phyloP scores from a whole-genome alignment of 768 basidiomycete species.

The Calocera viscosa region DNA sequence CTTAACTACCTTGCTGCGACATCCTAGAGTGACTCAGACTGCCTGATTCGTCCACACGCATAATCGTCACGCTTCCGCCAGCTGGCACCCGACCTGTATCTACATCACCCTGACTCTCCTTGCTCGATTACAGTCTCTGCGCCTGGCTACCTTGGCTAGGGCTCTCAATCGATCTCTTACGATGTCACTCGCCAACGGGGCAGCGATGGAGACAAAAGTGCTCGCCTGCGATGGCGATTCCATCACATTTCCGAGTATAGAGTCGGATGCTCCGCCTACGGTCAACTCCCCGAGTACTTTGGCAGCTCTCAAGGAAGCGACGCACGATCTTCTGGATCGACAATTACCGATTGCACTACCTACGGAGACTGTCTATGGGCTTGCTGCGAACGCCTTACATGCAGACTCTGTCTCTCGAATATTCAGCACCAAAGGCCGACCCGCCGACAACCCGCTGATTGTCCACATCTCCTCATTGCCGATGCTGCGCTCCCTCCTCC shows the following conservation, averaged over 20 bases:
- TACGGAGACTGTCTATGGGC: conserved; percentile 96
- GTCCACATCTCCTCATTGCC: conserved; percentile 77
- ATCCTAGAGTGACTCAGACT: too few species aligned
- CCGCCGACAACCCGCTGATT: conserved; percentile 93
- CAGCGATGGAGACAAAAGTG: conserved; percentile 11
- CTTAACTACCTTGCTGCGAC: too few species aligned
- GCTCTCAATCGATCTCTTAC: background rate
- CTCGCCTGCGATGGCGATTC: conserved; percentile 12
- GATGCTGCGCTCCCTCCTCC: conserved; percentile 72
- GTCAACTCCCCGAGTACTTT: conserved; percentile 13
- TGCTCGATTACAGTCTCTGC: background rate
- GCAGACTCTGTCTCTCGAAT: conserved; percentile 55
- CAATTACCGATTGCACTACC: conserved; percentile 66
- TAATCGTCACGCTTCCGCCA: background rate
- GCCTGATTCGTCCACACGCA: background rate
- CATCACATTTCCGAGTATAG: conserved; percentile 14
- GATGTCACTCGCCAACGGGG: background rate
- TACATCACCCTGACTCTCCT: background rate
- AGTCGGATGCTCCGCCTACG: conserved; percentile 3
- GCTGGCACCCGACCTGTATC: background rate
- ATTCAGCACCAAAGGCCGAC: conserved; percentile 81
- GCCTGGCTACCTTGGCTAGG: background rate
- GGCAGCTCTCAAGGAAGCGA: conserved; percentile 40
- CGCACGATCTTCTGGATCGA: conserved; percentile 19
- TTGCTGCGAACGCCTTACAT: conserved; percentile 71